Evolutionary conservation across 108 stramenopile species (phyloP), one percentile per base, ranked within the genome.

Genomic region (Asterionellopsis glacialis): DNA sequence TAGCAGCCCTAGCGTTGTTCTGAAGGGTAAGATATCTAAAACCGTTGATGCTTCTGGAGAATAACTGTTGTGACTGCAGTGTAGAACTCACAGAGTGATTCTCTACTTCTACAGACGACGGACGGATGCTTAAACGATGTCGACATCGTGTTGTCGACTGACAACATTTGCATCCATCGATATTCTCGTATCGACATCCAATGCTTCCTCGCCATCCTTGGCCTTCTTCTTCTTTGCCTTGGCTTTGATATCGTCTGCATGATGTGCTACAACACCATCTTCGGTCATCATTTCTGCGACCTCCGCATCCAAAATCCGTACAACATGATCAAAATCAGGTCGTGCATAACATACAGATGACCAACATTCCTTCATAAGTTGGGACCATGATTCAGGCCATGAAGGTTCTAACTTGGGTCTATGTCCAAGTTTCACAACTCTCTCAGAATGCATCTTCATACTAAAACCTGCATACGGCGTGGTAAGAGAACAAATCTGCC

Each of bases 401-500:
- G 88, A 83, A 40, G 69, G 16, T 25, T 88, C 83, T 0, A 73
- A 72, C 49, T 70, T 80, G 0, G 92, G 92, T 28, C 92, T 58
- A n/a, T 82, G 64, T 25, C 88, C 88, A 62, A 68, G 66, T 25
- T 63, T 70, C 0, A 93, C 82, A 0, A 93, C 88, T 51, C 68
- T 25, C 18, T 88, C 87, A 2, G 87, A 75, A 67, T 93, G 92
- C 73, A 80, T 75, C 56, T 79, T 84, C 18, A 79, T 77, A n/a
- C 68, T 66, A 43, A 77, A 82, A 19, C 83, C 84, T 0, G 83
- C 74, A 63, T 80, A 93, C 0, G 92, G 92, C 12, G 82, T 83
- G 33, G 84, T 78, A 24, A 93, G 61, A 9, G 92, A 81, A 52
- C 92, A 93, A 28, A 90, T 71, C 53, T 93, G 92, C 76, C 81